Conservation (phyloP, 2,329 filamentous ascomycete genomes). For the Ophiocordyceps unilateralis region DNA sequence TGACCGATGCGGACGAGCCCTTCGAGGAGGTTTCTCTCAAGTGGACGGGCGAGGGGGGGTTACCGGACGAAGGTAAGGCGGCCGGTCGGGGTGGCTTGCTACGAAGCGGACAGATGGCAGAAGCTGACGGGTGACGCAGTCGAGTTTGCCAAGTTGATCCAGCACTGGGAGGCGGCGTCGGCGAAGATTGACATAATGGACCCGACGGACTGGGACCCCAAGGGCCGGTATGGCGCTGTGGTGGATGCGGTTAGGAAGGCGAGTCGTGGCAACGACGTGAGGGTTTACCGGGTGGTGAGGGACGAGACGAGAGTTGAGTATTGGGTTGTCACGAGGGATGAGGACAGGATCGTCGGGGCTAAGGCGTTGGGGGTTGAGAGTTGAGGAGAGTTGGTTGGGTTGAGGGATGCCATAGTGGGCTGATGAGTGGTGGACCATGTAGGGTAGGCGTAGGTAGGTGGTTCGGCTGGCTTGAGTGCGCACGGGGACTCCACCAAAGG, state of each 20-base stretch:
- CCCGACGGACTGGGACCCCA: slow-evolving; percentile 54
- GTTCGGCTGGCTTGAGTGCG: not conserved
- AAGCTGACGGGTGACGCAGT: slow-evolving; percentile 23
- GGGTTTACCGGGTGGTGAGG: slow-evolving; percentile 54
- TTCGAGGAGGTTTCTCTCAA: slow-evolving; percentile 61
- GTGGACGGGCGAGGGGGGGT: slow-evolving; percentile 31
- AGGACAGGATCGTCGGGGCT: slow-evolving; percentile 52
- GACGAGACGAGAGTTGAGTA: slow-evolving; percentile 55
- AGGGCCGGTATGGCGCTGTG: slow-evolving; percentile 51
- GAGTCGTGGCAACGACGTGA: slow-evolving; percentile 46
- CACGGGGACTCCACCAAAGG: no score
- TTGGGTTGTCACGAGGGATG: slow-evolving; percentile 53
- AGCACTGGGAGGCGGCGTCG: slow-evolving; percentile 32
- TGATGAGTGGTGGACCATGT: no score
- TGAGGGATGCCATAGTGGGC: not conserved
- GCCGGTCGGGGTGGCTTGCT: no score
- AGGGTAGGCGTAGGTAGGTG: not conserved
- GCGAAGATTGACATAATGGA: slow-evolving; percentile 48
- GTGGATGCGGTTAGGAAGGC: slow-evolving; percentile 51
- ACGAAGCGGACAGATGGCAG: no score
- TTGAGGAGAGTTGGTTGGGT: slow-evolving; percentile 1
- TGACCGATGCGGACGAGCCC: slow-evolving; percentile 71
- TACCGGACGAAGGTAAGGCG: slow-evolving; percentile 47
- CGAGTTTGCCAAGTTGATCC: slow-evolving; percentile 52
- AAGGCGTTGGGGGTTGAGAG: slow-evolving; percentile 63